These are phyloP conservation scores for Syncephalis fuscata DNA, from an alignment of 371 early-diverging fungal species.

Conservation along the genomic window DNA sequence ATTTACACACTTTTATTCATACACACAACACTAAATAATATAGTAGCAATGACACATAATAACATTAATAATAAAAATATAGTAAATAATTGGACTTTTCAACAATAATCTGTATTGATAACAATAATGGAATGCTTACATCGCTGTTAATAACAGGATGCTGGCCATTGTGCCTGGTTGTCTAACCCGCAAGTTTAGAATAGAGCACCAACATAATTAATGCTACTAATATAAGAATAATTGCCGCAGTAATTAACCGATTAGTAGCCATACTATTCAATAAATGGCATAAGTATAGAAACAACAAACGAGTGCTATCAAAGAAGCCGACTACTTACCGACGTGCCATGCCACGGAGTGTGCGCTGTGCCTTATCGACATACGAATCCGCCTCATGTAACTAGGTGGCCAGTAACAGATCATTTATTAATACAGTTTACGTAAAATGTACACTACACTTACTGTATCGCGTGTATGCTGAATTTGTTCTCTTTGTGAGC, in stretches of 20 bases:
- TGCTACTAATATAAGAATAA: slow-evolving; percentile 62
- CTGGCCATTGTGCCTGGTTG: no score
- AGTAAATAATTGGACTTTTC: no score
- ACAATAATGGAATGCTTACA: no score
- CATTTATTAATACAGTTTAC: neutral
- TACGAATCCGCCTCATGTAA: slow-evolving; percentile 66
- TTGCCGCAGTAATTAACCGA: slow-evolving; percentile 73
- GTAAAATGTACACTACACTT: slow-evolving; percentile 10
- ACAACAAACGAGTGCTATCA: neutral
- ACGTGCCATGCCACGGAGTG: slow-evolving; percentile 80
- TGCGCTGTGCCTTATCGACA: slow-evolving; percentile 75
- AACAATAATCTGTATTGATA: no score
- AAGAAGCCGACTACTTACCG: slow-evolving; percentile 41
- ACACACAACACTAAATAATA: no score
- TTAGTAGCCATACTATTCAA: slow-evolving; percentile 81
- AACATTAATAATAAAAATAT: no score
- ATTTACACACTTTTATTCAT: no score
- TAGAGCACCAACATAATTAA: slow-evolving; percentile 72
- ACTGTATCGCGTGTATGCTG: slow-evolving; percentile 68
- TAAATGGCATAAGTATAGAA: neutral
- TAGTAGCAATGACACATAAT: no score
- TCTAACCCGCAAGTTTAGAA: slow-evolving; percentile 22
- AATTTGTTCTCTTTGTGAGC: slow-evolving; percentile 85
- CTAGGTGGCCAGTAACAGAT: slow-evolving; percentile 1
- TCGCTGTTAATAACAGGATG: no score